Evolutionary conservation across 1,284 basidiomycete species (phyloP).

Genomic region (Anthracocystis walkeri): DNA sequence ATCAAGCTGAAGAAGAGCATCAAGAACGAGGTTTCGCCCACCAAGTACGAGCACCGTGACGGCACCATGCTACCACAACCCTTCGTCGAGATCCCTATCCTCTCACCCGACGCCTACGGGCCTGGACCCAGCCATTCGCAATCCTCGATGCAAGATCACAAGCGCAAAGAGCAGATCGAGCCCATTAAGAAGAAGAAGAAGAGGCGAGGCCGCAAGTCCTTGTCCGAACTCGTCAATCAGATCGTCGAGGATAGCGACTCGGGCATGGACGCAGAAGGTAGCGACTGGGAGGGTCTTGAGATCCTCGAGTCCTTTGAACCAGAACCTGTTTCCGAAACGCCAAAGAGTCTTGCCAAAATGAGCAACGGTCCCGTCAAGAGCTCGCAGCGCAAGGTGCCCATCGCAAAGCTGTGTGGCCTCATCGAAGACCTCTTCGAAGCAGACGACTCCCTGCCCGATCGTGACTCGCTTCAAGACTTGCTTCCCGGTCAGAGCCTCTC

Average conservation of each 20-base stretch:
- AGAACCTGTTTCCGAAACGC: slow-evolving; percentile 11
- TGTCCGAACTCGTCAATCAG: slow-evolving; percentile 35
- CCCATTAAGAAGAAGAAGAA: slow-evolving; percentile 30
- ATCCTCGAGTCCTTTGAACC: slow-evolving; percentile 25
- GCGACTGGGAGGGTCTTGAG: slow-evolving; percentile 53
- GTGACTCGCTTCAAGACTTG: slow-evolving; percentile 75
- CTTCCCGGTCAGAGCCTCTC: slow-evolving; percentile 76
- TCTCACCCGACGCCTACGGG: neutral
- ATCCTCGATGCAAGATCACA: neutral
- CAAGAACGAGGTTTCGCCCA: slow-evolving; percentile 7
- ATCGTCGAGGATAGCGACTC: slow-evolving; percentile 50
- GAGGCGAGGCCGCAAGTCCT: slow-evolving; percentile 23
- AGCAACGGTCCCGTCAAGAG: slow-evolving; percentile 51
- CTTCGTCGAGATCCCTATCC: slow-evolving; percentile 10
- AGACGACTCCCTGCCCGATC: slow-evolving; percentile 81
- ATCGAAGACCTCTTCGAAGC: slow-evolving; percentile 90
- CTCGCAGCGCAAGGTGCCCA: slow-evolving; percentile 70
- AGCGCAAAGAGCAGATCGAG: neutral
- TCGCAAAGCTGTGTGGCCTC: slow-evolving; percentile 79
- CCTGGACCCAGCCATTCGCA: neutral
- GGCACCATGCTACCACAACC: neutral
- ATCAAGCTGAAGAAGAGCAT: slow-evolving; percentile 19
- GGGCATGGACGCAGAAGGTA: slow-evolving; percentile 47
- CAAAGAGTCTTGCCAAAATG: slow-evolving; percentile 34
- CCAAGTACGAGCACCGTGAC: slow-evolving; percentile 19